phyloP scores from a whole-genome alignment of 352 stramenopile genomes.

The Pythium coloratum region DNA sequence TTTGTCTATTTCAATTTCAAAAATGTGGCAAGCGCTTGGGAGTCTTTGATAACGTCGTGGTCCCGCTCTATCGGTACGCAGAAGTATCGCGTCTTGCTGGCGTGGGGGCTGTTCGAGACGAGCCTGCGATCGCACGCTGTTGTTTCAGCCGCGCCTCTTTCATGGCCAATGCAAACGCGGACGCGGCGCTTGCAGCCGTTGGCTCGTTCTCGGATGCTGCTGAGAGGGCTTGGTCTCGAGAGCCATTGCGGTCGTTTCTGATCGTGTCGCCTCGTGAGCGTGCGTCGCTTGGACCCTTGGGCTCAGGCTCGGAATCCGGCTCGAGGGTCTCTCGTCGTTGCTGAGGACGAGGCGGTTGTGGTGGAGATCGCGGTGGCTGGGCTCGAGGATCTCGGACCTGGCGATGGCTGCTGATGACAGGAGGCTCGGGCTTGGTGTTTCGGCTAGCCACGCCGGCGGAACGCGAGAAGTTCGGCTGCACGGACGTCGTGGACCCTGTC shows the following conservation, averaged over 20 bases:
- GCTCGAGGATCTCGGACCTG: neutral
- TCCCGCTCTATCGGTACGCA: slow-evolving; percentile 13
- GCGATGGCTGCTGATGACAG: neutral
- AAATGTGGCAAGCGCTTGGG: neutral
- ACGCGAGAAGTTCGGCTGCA: neutral
- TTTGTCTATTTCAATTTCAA: neutral
- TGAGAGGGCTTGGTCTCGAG: slow-evolving; percentile 3
- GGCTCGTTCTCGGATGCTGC: slow-evolving; percentile 27
- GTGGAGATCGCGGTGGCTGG: slow-evolving; percentile 1
- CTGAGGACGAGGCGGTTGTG: neutral
- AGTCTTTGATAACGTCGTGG: neutral
- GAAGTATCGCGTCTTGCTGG: neutral
- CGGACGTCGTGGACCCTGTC: neutral
- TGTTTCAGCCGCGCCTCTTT: slow-evolving; percentile 75
- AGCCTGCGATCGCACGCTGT: slow-evolving; percentile 35
- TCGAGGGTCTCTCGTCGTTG: neutral
- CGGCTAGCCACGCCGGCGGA: neutral
- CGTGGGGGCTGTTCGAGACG: neutral
- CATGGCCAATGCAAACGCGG: slow-evolving; percentile 75
- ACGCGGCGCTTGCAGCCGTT: slow-evolving; percentile 49
- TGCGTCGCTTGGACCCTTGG: slow-evolving; percentile 13
- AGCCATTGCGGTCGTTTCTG: neutral
- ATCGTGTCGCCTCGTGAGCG: neutral
- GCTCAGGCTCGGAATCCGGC: slow-evolving; percentile 21
- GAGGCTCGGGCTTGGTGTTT: slow-evolving; percentile 6